These are phyloP conservation scores for Sesbania bispinosa DNA, from an alignment of 306 rosid genomes.

Conservation along the genomic window DNA sequence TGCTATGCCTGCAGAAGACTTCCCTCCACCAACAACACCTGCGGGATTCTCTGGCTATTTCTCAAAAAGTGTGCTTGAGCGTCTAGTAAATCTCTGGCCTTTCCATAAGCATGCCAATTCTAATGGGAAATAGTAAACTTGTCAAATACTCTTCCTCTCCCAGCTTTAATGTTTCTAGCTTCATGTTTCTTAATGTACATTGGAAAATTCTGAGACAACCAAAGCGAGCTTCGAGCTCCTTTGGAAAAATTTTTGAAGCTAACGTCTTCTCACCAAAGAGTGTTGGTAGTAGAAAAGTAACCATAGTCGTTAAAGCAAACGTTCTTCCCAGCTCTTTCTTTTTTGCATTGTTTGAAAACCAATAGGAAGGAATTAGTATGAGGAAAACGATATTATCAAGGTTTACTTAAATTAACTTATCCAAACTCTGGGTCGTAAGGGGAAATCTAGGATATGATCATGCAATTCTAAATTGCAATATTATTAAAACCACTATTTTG, in stretches of 20 bases:
- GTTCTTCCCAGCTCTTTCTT: neutral
- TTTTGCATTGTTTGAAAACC: neutral
- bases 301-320: neutral
- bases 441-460: neutral
- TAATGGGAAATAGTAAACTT: constrained; percentile 56
- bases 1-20: constrained; percentile 99
- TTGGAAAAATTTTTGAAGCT: neutral
- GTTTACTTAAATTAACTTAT: neutral
- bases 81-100: constrained; percentile 94
- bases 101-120: constrained; percentile 70
- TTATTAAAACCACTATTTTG: neutral
- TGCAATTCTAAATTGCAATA: neutral
- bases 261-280: neutral
- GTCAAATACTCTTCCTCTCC: neutral
- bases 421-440: neutral
- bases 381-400: neutral
- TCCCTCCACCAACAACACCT: constrained; percentile 86
- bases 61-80: constrained; percentile 86
- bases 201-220: constrained; percentile 14
- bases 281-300: neutral
- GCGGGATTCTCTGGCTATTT: constrained; percentile 92
- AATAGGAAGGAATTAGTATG: neutral
- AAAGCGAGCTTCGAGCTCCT: constrained; percentile 24
- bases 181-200: constrained; percentile 11
- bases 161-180: neutral